phyloP scores from a whole-genome alignment of 2,329 filamentous ascomycete species.

The Verticillium longisporum region DNA sequence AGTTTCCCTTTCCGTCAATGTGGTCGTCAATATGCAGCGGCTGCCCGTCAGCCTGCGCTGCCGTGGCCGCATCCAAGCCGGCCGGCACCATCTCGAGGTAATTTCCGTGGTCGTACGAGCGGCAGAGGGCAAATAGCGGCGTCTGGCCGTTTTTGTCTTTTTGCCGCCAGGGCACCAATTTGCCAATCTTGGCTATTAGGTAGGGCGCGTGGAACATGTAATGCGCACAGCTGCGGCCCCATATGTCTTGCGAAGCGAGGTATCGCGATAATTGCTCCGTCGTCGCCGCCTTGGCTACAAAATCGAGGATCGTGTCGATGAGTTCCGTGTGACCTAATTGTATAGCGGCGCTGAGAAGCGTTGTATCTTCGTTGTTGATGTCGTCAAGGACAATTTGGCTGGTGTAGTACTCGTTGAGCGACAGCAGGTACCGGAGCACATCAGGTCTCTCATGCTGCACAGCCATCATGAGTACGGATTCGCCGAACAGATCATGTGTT shows the following conservation, averaged over 20 bases:
- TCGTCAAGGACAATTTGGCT: conserved; percentile 68
- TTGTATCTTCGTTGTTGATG: conserved; percentile 83
- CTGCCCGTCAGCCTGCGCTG: conserved; percentile 67
- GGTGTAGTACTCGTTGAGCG: conserved; percentile 69
- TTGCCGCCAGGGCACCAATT: conserved; percentile 77
- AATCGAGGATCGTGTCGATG: conserved; percentile 68
- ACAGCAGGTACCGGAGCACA: conserved; percentile 73
- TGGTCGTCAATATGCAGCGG: conserved; percentile 90
- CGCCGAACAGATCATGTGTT: conserved; percentile 63
- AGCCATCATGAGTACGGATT: conserved; percentile 86
- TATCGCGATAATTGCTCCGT: conserved; percentile 58
- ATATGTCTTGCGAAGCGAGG: conserved; percentile 67
- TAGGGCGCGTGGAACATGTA: conserved; percentile 89
- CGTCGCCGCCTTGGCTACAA: conserved; percentile 52
- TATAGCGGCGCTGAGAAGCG: conserved; percentile 80
- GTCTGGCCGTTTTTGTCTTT: conserved; percentile 96
- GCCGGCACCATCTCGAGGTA: conserved; percentile 84
- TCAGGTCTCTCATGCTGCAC: conserved; percentile 65
- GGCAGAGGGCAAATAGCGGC: conserved; percentile 89
- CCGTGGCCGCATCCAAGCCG: conserved; percentile 67
- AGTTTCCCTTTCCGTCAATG: conserved; percentile 88
- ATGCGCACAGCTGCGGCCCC: conserved; percentile 87
- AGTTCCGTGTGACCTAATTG: conserved; percentile 73
- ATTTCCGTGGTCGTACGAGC: conserved; percentile 87
- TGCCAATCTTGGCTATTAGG: conserved; percentile 70